Evolutionary conservation across 176 grass and related monocot genomes (phyloP).

Genomic region (Musa beccarii): DNA sequence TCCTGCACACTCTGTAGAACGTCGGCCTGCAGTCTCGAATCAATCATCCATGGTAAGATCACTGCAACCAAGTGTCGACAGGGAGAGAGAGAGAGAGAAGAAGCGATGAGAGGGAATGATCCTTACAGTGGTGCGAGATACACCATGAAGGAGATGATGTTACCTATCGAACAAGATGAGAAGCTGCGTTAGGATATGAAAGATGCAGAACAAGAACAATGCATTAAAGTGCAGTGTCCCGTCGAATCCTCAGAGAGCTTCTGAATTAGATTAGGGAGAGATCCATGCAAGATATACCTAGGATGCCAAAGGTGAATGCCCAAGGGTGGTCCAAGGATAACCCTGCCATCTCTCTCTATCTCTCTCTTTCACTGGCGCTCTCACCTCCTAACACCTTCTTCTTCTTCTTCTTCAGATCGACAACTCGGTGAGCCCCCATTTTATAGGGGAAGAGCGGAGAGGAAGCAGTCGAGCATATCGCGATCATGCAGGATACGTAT

Average conservation of each 20-base stretch:
- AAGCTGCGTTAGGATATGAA: neutral
- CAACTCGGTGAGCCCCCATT: no score
- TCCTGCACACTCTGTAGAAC: constrained; percentile 74
- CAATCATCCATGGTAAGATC: no score
- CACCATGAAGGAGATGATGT: constrained; percentile 83
- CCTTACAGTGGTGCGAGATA: constrained; percentile 79
- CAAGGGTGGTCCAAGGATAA: constrained; percentile 73
- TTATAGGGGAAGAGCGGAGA: no score
- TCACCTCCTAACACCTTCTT: no score
- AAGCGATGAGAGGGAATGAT: neutral
- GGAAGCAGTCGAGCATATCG: no score
- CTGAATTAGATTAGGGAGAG: neutral
- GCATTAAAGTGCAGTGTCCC: neutral
- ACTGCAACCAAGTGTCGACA: neutral
- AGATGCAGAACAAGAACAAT: neutral
- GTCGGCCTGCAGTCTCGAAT: constrained; percentile 39
- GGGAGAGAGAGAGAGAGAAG: neutral
- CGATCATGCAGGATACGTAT: no score
- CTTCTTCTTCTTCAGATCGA: no score
- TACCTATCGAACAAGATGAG: constrained; percentile 31
- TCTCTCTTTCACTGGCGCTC: no score
- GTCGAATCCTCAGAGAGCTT: neutral
- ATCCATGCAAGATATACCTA: constrained; percentile 34
- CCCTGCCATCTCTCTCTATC: constrained; percentile 16
- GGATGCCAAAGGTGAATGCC: constrained; percentile 92